Evolutionary conservation across 352 stramenopile species (phyloP).

Genomic region (Globisporangium apiculatum): DNA sequence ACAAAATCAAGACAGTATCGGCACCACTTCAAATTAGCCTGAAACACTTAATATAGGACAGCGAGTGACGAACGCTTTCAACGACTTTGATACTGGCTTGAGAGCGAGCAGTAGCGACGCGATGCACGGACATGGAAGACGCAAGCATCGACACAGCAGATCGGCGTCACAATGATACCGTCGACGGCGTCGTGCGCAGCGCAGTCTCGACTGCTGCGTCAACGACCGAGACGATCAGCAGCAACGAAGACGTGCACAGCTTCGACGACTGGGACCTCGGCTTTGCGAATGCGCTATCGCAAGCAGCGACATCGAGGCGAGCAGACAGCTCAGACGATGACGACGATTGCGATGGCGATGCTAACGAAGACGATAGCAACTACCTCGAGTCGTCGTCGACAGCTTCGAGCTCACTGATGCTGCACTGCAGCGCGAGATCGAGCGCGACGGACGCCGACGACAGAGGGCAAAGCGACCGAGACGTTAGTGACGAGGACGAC

Average conservation of each 20-base stretch:
- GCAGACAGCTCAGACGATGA: not conserved
- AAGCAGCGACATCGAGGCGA: not conserved
- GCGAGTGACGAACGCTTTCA: too few species aligned
- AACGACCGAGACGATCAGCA: constrained; percentile 31
- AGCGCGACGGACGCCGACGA: too few species aligned
- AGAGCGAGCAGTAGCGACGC: too few species aligned
- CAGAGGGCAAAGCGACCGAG: too few species aligned
- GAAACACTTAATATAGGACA: too few species aligned
- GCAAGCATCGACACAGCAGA: too few species aligned
- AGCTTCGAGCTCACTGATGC: not conserved
- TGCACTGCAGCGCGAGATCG: too few species aligned
- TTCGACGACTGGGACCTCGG: constrained; percentile 34
- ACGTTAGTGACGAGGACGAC: not conserved
- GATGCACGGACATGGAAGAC: too few species aligned
- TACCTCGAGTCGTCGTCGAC: not conserved
- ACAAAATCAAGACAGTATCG: too few species aligned
- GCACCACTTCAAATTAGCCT: too few species aligned
- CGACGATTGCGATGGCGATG: not conserved
- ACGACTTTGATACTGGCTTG: too few species aligned
- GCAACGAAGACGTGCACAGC: constrained; percentile 25
- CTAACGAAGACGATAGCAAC: not conserved
- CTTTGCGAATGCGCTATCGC: not conserved
- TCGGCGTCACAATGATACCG: too few species aligned
- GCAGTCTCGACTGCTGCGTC: constrained; percentile 22
- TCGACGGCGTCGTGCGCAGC: not conserved